Percentiles rank a stretch among this genome's conserved stretches.
These are phyloP conservation scores for Solanum pennellii DNA, from an alignment of 257 asterid genomes.

Conservation along the genomic window DNA sequence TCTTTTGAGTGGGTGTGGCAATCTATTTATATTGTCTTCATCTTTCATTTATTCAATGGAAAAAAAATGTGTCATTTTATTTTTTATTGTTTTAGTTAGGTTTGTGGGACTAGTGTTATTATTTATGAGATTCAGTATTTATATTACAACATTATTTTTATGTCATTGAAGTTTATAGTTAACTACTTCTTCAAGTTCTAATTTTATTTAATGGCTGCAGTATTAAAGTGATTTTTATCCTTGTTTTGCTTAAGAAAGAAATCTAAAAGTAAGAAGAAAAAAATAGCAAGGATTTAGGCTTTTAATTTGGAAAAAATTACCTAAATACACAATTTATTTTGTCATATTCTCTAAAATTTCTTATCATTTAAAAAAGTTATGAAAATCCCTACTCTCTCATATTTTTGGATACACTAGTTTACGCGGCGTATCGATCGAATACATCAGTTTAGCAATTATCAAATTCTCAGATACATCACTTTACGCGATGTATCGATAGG, in stretches of 20 bases:
- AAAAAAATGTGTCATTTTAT: not conserved
- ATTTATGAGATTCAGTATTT: not conserved
- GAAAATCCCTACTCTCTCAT: no score
- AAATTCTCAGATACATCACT: no score
- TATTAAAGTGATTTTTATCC: not conserved
- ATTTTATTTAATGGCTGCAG: not conserved
- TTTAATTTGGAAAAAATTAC: no score
- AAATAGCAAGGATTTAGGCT: not conserved
- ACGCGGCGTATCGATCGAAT: fast-evolving
- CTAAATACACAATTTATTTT: no score
- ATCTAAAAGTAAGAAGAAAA: not conserved
- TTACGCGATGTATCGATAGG: no score
- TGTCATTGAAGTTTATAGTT: not conserved
- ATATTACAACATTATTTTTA: no score
- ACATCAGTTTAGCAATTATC: no score
- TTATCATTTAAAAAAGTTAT: no score
- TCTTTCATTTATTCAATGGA: not conserved
- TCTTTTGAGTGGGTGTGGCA: no score
- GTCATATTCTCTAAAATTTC: no score
- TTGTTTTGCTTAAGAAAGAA: not conserved
- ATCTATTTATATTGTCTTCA: not conserved
- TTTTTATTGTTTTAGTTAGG: not conserved
- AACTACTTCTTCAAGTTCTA: not conserved
- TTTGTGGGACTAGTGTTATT: not conserved
- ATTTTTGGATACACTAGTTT: no score